phyloP scores from a whole-genome alignment of 1,284 basidiomycete species.

The Cutaneotrichosporon cyanovorans region DNA sequence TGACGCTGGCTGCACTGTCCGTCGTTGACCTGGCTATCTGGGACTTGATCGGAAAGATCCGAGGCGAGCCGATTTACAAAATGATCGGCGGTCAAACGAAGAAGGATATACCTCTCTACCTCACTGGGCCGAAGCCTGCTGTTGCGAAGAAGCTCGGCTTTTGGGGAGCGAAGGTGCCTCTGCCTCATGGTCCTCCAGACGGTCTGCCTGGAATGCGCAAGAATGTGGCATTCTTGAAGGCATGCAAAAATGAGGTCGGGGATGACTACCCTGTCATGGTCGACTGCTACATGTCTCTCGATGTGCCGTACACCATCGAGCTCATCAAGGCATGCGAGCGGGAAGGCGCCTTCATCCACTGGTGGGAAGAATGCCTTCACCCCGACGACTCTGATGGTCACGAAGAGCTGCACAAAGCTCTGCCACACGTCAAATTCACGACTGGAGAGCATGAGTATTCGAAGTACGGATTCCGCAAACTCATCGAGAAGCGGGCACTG shows the following conservation, averaged over 20 bases:
- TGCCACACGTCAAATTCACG: constrained; percentile 52
- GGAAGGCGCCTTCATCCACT: constrained; percentile 49
- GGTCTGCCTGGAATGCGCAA: constrained; percentile 48
- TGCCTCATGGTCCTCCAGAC: constrained; percentile 51
- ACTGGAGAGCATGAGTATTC: constrained; percentile 55
- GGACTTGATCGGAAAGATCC: constrained; percentile 53
- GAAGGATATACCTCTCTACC: constrained; percentile 51
- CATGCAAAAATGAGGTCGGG: constrained; percentile 47
- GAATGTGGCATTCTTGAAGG: constrained; percentile 50
- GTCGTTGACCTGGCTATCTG: constrained; percentile 53
- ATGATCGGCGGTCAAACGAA: constrained; percentile 53
- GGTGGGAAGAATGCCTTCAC: constrained; percentile 54
- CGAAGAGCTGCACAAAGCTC: constrained; percentile 46
- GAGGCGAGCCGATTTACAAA: constrained; percentile 53
- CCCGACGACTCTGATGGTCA: constrained; percentile 51
- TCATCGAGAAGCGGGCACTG: constrained; percentile 50
- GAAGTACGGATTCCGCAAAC: constrained; percentile 52
- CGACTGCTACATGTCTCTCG: constrained; percentile 51
- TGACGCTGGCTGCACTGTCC: constrained; percentile 50
- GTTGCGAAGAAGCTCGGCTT: constrained; percentile 51
- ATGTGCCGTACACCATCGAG: constrained; percentile 49
- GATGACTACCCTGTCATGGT: constrained; percentile 51
- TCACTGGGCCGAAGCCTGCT: constrained; percentile 50
- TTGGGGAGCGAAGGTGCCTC: constrained; percentile 51
- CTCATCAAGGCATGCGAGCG: constrained; percentile 47